Evolutionary conservation across 257 asterid genomes (phyloP).

Genomic region (Orobanche coerulescens): DNA sequence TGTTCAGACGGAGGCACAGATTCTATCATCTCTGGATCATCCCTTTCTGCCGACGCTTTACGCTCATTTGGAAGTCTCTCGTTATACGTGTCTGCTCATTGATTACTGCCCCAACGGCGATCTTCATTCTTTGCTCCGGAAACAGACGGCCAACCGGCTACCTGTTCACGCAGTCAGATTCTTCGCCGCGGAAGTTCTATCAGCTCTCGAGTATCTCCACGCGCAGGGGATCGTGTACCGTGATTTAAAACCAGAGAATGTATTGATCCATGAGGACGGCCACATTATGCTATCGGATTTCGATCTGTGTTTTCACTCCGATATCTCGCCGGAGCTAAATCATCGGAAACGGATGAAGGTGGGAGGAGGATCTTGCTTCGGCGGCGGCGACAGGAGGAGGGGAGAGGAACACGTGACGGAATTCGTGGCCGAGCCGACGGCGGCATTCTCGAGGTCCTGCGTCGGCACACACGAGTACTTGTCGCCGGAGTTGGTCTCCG

Average conservation of each 20-base stretch:
- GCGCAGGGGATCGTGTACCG: slow-evolving; percentile 79
- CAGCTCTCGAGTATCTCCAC: slow-evolving; percentile 74
- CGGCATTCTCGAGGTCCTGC: slow-evolving; percentile 75
- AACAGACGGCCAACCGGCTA: slow-evolving; percentile 45
- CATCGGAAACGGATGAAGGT: background rate
- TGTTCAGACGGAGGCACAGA: slow-evolving; percentile 67
- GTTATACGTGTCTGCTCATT: slow-evolving; percentile 72
- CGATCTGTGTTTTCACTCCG: slow-evolving; percentile 64
- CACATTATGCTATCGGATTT: slow-evolving; percentile 83
- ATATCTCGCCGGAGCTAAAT: slow-evolving; percentile 42
- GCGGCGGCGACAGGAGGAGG: slow-evolving; percentile 27
- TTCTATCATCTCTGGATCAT: slow-evolving; percentile 66
- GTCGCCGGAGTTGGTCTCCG: slow-evolving; percentile 67
- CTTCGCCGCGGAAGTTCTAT: slow-evolving; percentile 59
- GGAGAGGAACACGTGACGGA: slow-evolving; percentile 57
- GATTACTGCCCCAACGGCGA: slow-evolving; percentile 86
- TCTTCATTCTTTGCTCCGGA: slow-evolving; percentile 65
- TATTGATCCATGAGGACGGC: slow-evolving; percentile 71
- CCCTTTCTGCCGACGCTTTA: slow-evolving; percentile 89
- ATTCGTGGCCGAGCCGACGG: slow-evolving; percentile 74
- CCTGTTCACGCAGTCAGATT: slow-evolving; percentile 50
- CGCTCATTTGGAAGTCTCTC: slow-evolving; percentile 75
- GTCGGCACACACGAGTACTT: slow-evolving; percentile 92
- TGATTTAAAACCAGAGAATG: slow-evolving; percentile 83
- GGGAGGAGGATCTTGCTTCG: background rate